Evolutionary conservation across 1,139 yeast species (phyloP), one percentile per base, ranked within the genome.

Genomic region (Suhomyces maxii): DNA sequence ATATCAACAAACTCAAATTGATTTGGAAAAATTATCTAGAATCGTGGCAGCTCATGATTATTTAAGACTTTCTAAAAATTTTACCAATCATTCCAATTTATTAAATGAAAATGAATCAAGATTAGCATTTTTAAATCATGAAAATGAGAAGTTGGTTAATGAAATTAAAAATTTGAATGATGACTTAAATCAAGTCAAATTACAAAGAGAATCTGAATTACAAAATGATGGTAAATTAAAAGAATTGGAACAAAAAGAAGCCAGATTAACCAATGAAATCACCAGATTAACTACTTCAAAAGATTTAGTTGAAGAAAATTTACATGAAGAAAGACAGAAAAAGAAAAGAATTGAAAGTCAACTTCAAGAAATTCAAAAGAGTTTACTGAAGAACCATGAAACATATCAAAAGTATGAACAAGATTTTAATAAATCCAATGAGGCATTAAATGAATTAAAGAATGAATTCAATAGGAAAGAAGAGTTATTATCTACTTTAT

Each of bases 11-110:
- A 81, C 86, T 9, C 93, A 88, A 58, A 76, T 87, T 8, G 93
- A 89, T 56, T 72, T 88, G 52, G 98, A 93, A 64, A 83, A 85
- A 39, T 68, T 86, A 34, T 76, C 86, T 10, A 78, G 88, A 56
- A 77, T 90, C 1, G 86, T 89, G 3, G 84, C 84, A 36, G 95
- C 97, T 3, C 85, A 86, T 61, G 93, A 87, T 56, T 91, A 82
- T 60, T 64, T 76, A 18, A 63, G 65, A 8, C 70, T 74, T 52
- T 71, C 79, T 10, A 60, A 63, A 11, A 71, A 67, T 46, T 77
- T 71, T 50, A 65, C 71, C 39, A 64, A 73, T 30, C 75, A 77
- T 40, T 68, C 75, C 46, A 69, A 71, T 9, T 51, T 61, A 26
- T 64, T 79, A 38, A 61, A 61, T 26, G 68, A 71, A 38, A 69